phyloP scores from a whole-genome alignment of 148 eudicot genomes.

The Salicornia ramosissima region DNA sequence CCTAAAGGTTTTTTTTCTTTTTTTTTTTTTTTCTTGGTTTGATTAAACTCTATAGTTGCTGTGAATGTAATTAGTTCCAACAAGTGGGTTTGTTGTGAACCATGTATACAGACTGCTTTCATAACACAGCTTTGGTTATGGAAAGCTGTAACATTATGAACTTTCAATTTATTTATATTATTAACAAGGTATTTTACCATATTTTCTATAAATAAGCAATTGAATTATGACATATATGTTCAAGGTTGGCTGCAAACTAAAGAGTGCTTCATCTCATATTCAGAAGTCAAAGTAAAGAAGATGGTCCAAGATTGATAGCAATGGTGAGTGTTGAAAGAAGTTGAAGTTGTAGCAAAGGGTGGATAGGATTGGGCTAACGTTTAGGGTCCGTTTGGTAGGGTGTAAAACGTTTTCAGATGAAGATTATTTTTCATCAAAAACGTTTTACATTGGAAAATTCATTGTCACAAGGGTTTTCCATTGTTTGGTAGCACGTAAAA shows the following conservation, averaged over 20 bases:
- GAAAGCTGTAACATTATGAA: conserved; percentile 20
- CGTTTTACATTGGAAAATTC: no score
- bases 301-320: neutral
- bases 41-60: conserved; percentile 9
- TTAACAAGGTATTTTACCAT: conserved; percentile 11
- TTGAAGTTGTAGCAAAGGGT: no score
- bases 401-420: no score
- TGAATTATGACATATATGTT: neutral
- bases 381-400: no score
- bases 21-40: conserved; percentile 4
- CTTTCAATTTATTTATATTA: neutral
- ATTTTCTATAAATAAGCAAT: neutral
- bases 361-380: no score
- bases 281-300: no score
- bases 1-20: no score
- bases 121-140: conserved; percentile 19
- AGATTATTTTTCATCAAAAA: no score
- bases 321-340: no score
- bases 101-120: conserved; percentile 10
- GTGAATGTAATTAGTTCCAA: conserved; percentile 21
- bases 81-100: conserved; percentile 36
- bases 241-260: neutral
- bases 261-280: no score
- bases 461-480: no score
- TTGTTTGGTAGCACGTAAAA: no score